Percentiles rank a stretch among this genome's conserved stretches.
Conservation (phyloP, 2,329 filamentous ascomycete species). For the Calcarisporium arbuscula region DNA sequence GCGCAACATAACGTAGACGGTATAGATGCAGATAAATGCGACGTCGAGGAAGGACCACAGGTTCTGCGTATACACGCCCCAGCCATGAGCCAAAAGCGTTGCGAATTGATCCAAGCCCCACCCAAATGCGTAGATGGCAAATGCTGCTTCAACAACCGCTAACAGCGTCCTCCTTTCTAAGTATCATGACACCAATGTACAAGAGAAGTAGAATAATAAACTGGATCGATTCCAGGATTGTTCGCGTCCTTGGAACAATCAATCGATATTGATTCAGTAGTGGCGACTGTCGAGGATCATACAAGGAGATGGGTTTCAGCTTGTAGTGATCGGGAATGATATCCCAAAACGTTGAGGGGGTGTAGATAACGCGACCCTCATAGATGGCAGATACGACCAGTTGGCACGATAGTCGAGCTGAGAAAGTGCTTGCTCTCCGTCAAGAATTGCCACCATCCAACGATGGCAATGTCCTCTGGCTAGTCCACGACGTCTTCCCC, state of each 20-base stretch:
- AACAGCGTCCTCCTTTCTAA: slow-evolving; percentile 52
- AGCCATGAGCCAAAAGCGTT: slow-evolving; percentile 68
- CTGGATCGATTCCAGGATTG: slow-evolving; percentile 66
- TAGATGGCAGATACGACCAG: slow-evolving; percentile 81
- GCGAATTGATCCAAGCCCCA: slow-evolving; percentile 76
- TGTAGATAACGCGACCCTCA: slow-evolving; percentile 73
- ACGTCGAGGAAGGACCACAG: slow-evolving; percentile 85
- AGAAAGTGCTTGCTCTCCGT: slow-evolving; percentile 76
- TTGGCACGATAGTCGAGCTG: slow-evolving; percentile 69
- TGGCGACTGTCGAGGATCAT: slow-evolving; percentile 69
- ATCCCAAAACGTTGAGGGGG: slow-evolving; percentile 73
- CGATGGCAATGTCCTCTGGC: slow-evolving; percentile 61
- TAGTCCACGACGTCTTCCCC: slow-evolving; percentile 39
- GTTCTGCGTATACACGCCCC: slow-evolving; percentile 76
- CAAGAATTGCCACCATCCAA: slow-evolving; percentile 77
- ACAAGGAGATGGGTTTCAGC: slow-evolving; percentile 72
- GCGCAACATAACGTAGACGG: slow-evolving; percentile 61
- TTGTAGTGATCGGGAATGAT: slow-evolving; percentile 85
- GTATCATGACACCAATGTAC: slow-evolving; percentile 67
- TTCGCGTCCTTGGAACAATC: slow-evolving; percentile 73
- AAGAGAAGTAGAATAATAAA: slow-evolving; percentile 63
- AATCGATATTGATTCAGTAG: slow-evolving; percentile 80
- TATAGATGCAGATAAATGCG: slow-evolving; percentile 67
- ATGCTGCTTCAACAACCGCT: slow-evolving; percentile 56
- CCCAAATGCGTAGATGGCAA: slow-evolving; percentile 67